Base-by-base conservation (phyloP, 1,284 basidiomycete species). In the Boletellus deceptivus region DNA sequence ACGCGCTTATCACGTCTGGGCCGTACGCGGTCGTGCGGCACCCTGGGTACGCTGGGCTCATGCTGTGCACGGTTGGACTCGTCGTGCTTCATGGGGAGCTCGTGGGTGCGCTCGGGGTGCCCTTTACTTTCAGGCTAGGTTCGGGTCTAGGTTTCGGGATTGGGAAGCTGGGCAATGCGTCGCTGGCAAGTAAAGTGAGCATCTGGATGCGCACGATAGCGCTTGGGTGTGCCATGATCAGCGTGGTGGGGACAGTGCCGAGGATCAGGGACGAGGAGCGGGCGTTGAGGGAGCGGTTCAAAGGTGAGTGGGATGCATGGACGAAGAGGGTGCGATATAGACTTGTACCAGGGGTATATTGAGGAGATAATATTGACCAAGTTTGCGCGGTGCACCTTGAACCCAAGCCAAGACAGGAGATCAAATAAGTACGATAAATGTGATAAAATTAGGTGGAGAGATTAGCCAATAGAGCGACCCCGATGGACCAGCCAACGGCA, bases 21-120 rank as follows among this genome's bases (percentile, higher is more conserved):
- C 67, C 62, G 1, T 69, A 70, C 34, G 31, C 54, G 16, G 25
- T 57, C 40, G 49, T 69, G 3, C 63, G 66, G 13, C 70, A 71
- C 46, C 70, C 70, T 0, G 59, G 65, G 14, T 71, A 69, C 44
- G 54, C 57, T 0, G 63, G 62, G n/a, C 47, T 55, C 6, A 6
- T 60, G 11, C 20, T 60, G 25, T 56, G 50, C 13, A 49, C 48
- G 17, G n/a, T 42, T 1, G 61, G 61, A 14, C 39, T 60, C 0
- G 41, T 48, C 10, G 3, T 48, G 14, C 35, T 57, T 17, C 52
- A 63, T 11, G 8, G 51, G 14, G 48, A 48, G 11, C 29, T 13
- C 11, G 10, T 31, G 8, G 29, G 29, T 31, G 29, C 11, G 29
- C 9, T 31, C 29, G 29, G 29, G 9, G 29, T 13, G 29, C 29